phyloP scores from a whole-genome alignment of 805 yeast species.

The Teunomyces funiuensis region DNA sequence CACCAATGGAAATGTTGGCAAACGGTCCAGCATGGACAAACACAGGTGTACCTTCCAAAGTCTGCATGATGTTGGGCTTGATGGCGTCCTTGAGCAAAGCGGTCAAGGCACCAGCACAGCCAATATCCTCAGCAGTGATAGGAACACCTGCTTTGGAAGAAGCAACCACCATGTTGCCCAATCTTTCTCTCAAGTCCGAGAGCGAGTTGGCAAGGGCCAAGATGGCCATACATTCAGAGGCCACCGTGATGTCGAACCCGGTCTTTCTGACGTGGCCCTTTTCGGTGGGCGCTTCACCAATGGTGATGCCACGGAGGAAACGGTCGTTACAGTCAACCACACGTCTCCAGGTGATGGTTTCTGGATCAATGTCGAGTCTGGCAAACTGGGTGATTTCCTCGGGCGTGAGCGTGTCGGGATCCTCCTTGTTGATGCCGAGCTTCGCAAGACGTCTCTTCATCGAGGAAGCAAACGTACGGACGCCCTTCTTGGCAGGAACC shows the following conservation, averaged over 20 bases:
- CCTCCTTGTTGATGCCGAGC: conserved; percentile 65
- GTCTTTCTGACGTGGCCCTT: conserved; percentile 69
- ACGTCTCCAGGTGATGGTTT: conserved; percentile 76
- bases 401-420: conserved; percentile 69
- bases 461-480: conserved; percentile 62
- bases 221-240: conserved; percentile 85
- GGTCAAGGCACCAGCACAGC: conserved; percentile 84
- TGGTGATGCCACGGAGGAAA: conserved; percentile 72
- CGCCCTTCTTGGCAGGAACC: conserved; percentile 74
- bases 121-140: conserved; percentile 78
- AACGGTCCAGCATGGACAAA: conserved; percentile 88
- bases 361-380: conserved; percentile 74
- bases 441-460: conserved; percentile 67
- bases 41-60: conserved; percentile 85
- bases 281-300: conserved; percentile 82
- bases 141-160: conserved; percentile 68
- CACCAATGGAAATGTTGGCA: conserved; percentile 86
- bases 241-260: conserved; percentile 83
- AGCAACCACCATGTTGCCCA: conserved; percentile 76
- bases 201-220: conserved; percentile 71
- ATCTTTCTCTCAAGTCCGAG: conserved; percentile 69
- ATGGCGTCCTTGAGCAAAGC: conserved; percentile 80
- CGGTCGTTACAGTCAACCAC: conserved; percentile 86
- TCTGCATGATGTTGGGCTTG: conserved; percentile 85
- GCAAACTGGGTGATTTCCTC: conserved; percentile 68